Conservation (phyloP, 495 filamentous ascomycete species). For the Penicilliopsis zonata region DNA sequence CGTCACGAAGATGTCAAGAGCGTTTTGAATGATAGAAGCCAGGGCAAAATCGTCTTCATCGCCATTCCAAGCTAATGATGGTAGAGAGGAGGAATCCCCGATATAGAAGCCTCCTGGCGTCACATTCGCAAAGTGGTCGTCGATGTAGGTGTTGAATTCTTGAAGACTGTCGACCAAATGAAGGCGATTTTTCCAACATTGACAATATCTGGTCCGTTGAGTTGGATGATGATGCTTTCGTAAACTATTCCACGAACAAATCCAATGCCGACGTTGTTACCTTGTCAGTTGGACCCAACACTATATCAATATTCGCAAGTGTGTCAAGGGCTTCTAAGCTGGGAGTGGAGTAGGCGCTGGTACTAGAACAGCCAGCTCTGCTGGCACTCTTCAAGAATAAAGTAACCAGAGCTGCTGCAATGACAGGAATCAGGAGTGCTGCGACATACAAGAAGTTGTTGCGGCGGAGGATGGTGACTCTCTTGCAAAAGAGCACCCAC, state of each 20-base stretch:
- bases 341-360: conserved; percentile 21
- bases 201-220: conserved; percentile 2
- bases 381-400: conserved; percentile 51
- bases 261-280: conserved; percentile 28
- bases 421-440: conserved; percentile 61
- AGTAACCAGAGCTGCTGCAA: conserved; percentile 63
- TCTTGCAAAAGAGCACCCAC: conserved; percentile 63
- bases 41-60: conserved; percentile 32
- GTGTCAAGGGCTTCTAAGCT: conserved; percentile 23
- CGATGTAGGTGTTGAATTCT: conserved; percentile 57
- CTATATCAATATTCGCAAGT: conserved; percentile 32
- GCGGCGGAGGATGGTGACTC: conserved; percentile 59
- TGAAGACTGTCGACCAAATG: conserved; percentile 49
- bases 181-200: conserved; percentile 16
- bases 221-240: conserved; percentile 7
- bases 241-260: too few species aligned
- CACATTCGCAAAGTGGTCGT: conserved; percentile 47
- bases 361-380: conserved; percentile 45
- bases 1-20: conserved; percentile 51
- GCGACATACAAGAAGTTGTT: conserved; percentile 64
- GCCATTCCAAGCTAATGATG: conserved; percentile 52
- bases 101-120: conserved; percentile 70
- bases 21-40: conserved; percentile 58
- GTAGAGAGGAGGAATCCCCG: conserved; percentile 35
- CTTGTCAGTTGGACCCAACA: conserved; percentile 47